Conservation (phyloP, 2,329 filamentous ascomycete species). For the Penicillium verrucosum region DNA sequence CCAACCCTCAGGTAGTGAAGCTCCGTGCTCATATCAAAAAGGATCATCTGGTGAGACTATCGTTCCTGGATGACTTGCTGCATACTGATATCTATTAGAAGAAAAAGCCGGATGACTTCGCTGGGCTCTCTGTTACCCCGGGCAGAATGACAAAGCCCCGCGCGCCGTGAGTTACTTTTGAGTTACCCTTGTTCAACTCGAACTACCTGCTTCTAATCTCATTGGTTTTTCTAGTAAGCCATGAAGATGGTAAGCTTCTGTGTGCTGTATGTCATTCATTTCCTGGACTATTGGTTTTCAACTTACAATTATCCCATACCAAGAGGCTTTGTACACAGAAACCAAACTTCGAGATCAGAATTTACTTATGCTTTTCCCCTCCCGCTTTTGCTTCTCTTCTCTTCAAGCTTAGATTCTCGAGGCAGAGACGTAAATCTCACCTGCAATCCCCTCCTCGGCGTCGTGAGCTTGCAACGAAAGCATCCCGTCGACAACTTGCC, state of each 20-base stretch:
- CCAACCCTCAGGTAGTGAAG: background rate
- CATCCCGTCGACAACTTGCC: too few species aligned
- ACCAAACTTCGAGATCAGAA: background rate
- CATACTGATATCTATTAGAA: background rate
- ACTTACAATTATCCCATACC: background rate
- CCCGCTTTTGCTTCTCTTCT: background rate
- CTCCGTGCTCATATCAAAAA: background rate
- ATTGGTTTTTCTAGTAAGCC: background rate
- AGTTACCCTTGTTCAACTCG: too few species aligned
- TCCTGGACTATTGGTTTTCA: background rate
- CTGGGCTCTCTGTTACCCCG: background rate
- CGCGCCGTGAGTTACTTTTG: background rate
- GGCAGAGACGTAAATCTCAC: too few species aligned
- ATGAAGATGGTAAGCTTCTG: rapidly evolving
- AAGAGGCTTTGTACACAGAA: too few species aligned
- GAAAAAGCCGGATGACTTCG: background rate
- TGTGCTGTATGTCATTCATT: too few species aligned
- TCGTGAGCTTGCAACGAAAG: too few species aligned
- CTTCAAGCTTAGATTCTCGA: too few species aligned
- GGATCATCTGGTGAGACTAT: background rate
- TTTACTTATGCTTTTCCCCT: background rate
- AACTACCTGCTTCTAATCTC: background rate
- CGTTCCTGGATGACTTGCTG: background rate
- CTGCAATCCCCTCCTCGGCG: too few species aligned
- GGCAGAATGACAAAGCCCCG: background rate